Percentiles rank a stretch among this genome's conserved stretches.
These are phyloP conservation scores for Pneumocystis carinii DNA, from an alignment of 1,139 yeast genomes.

Conservation along the genomic window DNA sequence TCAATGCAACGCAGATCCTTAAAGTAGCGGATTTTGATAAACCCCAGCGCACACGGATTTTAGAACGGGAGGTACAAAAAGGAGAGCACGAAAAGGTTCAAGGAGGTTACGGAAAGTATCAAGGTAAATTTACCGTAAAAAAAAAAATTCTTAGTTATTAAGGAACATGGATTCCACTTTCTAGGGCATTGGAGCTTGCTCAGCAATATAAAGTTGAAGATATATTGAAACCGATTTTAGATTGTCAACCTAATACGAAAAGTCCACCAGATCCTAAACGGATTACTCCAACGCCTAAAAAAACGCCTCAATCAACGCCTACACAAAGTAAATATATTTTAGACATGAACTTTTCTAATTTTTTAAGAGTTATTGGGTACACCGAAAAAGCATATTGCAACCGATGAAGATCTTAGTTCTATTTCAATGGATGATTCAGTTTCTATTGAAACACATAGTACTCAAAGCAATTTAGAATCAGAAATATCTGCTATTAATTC, in stretches of 20 bases:
- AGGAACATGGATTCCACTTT: conserved; percentile 21
- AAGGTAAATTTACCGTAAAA: conserved; percentile 67
- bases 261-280: conserved; percentile 45
- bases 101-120: conserved; percentile 90
- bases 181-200: conserved; percentile 47
- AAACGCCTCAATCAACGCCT: neutral
- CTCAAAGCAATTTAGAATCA: neutral
- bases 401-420: neutral
- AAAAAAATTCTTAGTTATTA: neutral
- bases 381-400: neutral
- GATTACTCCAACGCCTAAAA: conserved; percentile 25
- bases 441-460: neutral
- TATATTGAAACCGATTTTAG: conserved; percentile 45
- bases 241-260: conserved; percentile 35
- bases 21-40: conserved; percentile 80
- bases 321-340: neutral
- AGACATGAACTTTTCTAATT: neutral
- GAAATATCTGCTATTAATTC: neutral
- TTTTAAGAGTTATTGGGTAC: neutral
- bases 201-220: conserved; percentile 51
- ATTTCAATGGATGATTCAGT: neutral
- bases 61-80: conserved; percentile 75
- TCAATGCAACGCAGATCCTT: conserved; percentile 82
- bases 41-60: conserved; percentile 66
- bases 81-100: conserved; percentile 85